Base-by-base conservation (phyloP, 2,329 filamentous ascomycete species). In the Xylaria sp. region DNA sequence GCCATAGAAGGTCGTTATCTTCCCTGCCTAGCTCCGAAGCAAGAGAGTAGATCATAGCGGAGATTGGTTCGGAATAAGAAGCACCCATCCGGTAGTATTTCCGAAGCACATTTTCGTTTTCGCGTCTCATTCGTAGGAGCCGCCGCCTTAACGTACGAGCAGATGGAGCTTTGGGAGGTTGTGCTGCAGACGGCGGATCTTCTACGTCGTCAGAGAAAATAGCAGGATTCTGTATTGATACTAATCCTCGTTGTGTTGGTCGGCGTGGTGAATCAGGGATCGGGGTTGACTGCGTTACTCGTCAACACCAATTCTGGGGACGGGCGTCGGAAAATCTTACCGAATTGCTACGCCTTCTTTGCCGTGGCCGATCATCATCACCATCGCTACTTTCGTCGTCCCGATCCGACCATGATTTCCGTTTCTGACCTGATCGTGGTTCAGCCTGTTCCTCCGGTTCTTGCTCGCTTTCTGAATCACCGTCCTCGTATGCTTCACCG, bases 1-100 rank as follows among this genome's bases (percentile, higher is more conserved):
- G 84, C 95, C 95, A 99, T 13, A 99, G 83, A 21, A 98, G 82
- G 71, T 99, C 93, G 71, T 98, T 99, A 75, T 98, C 94, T 81
- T 98, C 95, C 54, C 93, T 90, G 64, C 95, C 95, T 6, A 99
- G 86, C 73, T 98, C 95, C 1, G 93, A 97, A 1, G 94, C 95
- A 13, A 99, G 83, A 0, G 93, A 96, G 76, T 98, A 99, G 72
- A 97, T 86, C 79, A 98, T 89, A 0, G 93, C 96, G 0, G 93
- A 95, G 57, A 98, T 91, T 0, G 95, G 95, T 74, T 99, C 95
- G 0, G 94, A 94, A 73, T 96, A 97, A 1, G 93, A 96, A 2
- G 91, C 89, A 40, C 95, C 95, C 29, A 92, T 84, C 27, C 87
- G 85, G 78, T 98, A 97, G 77, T 99, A 98, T 65, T 87, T 84